Evolutionary conservation across 2,329 filamentous ascomycete species (phyloP), one percentile per base, ranked within the genome.

Genomic region (Scytalidium sp.): DNA sequence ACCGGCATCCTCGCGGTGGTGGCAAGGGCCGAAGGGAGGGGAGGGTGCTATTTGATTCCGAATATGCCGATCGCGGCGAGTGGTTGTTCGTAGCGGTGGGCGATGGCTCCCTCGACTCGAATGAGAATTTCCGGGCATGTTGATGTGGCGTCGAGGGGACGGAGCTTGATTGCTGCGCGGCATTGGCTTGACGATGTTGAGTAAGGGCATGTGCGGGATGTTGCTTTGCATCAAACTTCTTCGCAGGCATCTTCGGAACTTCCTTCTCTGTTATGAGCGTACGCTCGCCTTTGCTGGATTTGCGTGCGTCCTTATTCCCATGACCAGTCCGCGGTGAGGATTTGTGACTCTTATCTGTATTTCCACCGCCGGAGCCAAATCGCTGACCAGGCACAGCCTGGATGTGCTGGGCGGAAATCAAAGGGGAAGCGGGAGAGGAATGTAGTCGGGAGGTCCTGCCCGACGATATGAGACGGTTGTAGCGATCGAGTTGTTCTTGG

Each of bases 131-230:
- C 51, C 90, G 84, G 57, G 91, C 83, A 69, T 89, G 87, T 67
- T 97, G 92, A 64, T 93, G 89, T 8, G 93, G 94, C 3, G 93
- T 97, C 1, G 93, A 95, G 1, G 93, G 93, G 44, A 97, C 89
- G 8, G 93, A 97, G 66, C 80, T 96, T 20, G 93, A 95, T 65
- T 95, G 82, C 46, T 84, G 83, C 43, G 76, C 79, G 51, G 71
- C 70, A 56, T 43, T 66, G 57, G 56, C 81, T 69, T 55, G 78
- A 70, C 51, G 76, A 72, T 57, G 78, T 71, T 65, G 72, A 57
- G 60, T 58, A 43, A 61, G 56, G 53, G 61, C 58, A 59, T 60
- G 57, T 47, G 58, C 42, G 25, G 62, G 60, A 20, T 60, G 55
- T 43, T 60, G 56, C 50, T 60, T 59, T 20, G 56, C 43, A 40